These are phyloP conservation scores for Asclepias syriaca DNA, from an alignment of 257 asterid genomes.

Conservation along the genomic window DNA sequence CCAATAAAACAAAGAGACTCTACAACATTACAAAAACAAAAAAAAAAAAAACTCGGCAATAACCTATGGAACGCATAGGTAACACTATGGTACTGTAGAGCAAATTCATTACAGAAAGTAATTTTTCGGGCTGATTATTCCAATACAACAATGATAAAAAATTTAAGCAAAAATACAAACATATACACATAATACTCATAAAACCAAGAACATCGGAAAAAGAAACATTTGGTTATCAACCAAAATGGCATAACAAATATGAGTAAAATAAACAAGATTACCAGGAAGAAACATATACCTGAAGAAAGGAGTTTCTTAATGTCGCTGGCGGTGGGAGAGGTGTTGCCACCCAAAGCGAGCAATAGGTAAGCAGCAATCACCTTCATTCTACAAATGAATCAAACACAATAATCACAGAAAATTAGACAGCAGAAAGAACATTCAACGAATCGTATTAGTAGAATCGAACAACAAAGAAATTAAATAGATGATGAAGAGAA, in stretches of 20 bases:
- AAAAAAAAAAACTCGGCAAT: not conserved
- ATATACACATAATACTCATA: not conserved
- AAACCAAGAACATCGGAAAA: not conserved
- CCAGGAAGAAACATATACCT: conserved; percentile 16
- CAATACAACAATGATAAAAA: not conserved
- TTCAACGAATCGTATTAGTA: not conserved
- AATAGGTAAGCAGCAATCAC: conserved; percentile 47
- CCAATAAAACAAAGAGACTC: not conserved
- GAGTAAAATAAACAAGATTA: not conserved
- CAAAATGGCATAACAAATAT: not conserved
- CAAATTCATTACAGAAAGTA: not conserved
- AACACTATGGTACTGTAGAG: not conserved
- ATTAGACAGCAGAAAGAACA: not conserved
- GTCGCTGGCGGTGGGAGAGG: conserved; percentile 35
- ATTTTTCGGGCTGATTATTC: not conserved
- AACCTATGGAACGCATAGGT: not conserved
- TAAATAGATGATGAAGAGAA: not conserved
- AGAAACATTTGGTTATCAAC: not conserved
- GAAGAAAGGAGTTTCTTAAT: conserved; percentile 39
- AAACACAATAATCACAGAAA: not conserved
- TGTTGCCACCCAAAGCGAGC: conserved; percentile 56
- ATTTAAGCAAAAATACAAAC: not conserved
- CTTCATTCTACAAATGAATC: conserved; percentile 32
- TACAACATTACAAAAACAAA: not conserved
- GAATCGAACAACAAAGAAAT: not conserved